Evolutionary conservation across 371 early-diverging fungal species (phyloP), one percentile per base, ranked within the genome.

Genomic region (Catenaria anguillulae): DNA sequence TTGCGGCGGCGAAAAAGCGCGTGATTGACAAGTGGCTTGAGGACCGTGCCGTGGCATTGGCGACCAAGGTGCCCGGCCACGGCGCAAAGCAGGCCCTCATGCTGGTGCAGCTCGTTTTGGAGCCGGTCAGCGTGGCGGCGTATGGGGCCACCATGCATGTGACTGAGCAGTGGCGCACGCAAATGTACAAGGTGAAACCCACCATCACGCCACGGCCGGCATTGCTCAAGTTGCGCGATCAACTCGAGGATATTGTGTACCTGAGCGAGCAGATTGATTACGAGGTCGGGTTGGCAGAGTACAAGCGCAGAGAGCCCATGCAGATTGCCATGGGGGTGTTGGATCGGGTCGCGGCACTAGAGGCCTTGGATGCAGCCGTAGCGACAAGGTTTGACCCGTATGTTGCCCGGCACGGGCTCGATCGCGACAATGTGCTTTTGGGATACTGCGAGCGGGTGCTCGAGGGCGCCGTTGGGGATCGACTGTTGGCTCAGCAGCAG

Each of bases 321-420:
- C 61, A 54, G 17, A 73, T 79, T n/a, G 77, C 81, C 34, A 65
- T 73, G 36, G 69, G 68, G 48, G 59, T 83, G 29, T 66, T 83
- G 33, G 78, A 79, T 46, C 71, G 80, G 3, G 77, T 72, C 1
- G 71, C 70, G 0, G 74, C 79, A 2, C 68, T 76, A 6, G 79
- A 80, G 60, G 68, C 76, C 24, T 63, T 81, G 10, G 40, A 36
- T 2, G 64, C 56, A 1, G 75, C 77, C 4, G 68, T 80, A 46
- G 63, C 64, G 31, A 63, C 61, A 15, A 76, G 78, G 48, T 71
- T 80, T 56, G 37, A 63, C 31, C 76, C 75, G 0, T 83, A 76
- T 58, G 66, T 73, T 13, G 62, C 29, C n/a, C 65, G 69, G 2
- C 71, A 80, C 62, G 59, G 54, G 17, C 67, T 82, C 26, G 65